Evolutionary conservation across 2,329 filamentous ascomycete genomes (phyloP), one percentile per base, ranked within the genome.

Genomic region (Diaporthe helianthi): DNA sequence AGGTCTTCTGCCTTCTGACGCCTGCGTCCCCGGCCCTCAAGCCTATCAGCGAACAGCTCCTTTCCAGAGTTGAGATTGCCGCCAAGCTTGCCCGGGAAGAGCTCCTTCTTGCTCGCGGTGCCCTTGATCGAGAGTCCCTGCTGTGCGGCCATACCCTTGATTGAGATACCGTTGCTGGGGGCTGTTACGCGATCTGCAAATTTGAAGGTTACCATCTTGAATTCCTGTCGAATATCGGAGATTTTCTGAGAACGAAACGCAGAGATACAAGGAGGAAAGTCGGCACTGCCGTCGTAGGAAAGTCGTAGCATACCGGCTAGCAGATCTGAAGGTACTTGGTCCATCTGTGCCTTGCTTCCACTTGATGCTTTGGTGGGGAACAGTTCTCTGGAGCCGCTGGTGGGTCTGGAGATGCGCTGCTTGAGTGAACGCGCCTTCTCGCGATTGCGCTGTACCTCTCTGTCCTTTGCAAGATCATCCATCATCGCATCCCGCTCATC

Each of bases 1-100:
- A 92, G 82, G 79, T 94, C 92, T 74, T 93, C 90, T 0, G 92
- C 92, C 76, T 84, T 89, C 74, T 90, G 87, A 72, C 92, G 86
- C 71, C 83, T 84, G 69, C 84, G 83, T 17, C 86, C 84, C 71
- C 89, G 83, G 2, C 86, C 87, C 65, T 88, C 85, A 31, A 89
- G 75, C 72, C 82, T 88, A 70, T 89, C 86, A 1, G 85, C 84
- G 74, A 93, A 92, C 19, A 93, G 78, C 76, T 94, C 92, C 78
- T 92, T 93, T 61, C 87, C 88, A 2, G 85, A 80, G 75, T 93
- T n/a, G n/a, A n/a, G n/a, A n/a, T n/a, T 60, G n/a, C 54, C 63
- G 55, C 47, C 53, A 53, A 89, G 86, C 73, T 88, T 91, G 19
- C 84, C 84, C 0, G 91, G 91, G 74, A 93, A 93, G 24, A 94